Base-by-base conservation (phyloP, 2,329 filamentous ascomycete species). In the Trichocomaceae sp. region DNA sequence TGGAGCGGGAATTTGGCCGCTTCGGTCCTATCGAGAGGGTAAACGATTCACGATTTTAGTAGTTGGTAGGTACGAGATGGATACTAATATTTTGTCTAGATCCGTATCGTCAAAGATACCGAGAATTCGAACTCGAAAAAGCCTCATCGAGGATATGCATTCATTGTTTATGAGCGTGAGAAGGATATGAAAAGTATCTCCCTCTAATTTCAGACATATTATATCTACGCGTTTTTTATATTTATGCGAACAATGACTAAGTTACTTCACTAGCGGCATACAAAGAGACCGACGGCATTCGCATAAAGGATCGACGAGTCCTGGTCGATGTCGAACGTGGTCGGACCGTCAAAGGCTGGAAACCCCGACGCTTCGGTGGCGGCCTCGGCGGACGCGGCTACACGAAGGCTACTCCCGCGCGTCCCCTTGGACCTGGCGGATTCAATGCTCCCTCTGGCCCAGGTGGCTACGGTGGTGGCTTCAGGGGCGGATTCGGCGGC, bases 181-280 rank as follows among this genome's bases (percentile, higher is more conserved):
- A 91, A 92, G 74, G 93, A 97, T 71, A 96, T 97, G 91, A 95
- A 95, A 90, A 90, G 91, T 96, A 95, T 60, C 70, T 68, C 72
- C 70, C 67, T 61, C 66, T 63, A 62, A 64, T 64, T 64, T 64
- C 35, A 15, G 15, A 2, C 12, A 12, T 4, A 26, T 22, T 5
- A 23, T 1, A 5, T 45, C 23, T 15, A 45, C 5, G 12, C 9
- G 26, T 26, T 7, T 22, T n/a, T 20, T 15, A 23, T 5, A 10
- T 10, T 48, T 12, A 15, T 33, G n/a, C 37, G 50, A 54, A 56
- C 20, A 15, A 35, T 47, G 29, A 58, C 50, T 54, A 61, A 50
- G 39, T 45, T 47, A 55, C 54, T 52, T 44, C 33, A 37, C 48
- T 81, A 96, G 93, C 91, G 79, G 93, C 93, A 73, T 85, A 96